Evolutionary conservation across 352 stramenopile species (phyloP).

Genomic region (Phytophthora ohioensis): DNA sequence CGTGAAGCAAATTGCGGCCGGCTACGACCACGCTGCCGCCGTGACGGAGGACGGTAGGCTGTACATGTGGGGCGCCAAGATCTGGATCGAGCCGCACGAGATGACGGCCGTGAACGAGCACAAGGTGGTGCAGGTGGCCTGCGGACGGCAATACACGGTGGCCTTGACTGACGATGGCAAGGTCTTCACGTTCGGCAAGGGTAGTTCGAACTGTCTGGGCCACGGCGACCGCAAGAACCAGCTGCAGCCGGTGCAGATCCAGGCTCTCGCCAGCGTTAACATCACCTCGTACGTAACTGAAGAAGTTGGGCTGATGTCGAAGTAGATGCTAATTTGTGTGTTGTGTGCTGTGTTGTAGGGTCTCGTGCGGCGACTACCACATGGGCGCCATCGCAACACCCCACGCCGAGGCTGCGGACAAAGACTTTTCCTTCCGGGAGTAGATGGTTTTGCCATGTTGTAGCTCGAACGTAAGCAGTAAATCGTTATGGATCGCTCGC

Average conservation of each 20-base stretch:
- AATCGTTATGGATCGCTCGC: constrained; percentile 10
- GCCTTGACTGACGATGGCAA: constrained; percentile 77
- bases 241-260: constrained; percentile 86
- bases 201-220: constrained; percentile 87
- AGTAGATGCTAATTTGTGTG: constrained; percentile 17
- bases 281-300: constrained; percentile 66
- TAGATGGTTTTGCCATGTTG: constrained; percentile 26
- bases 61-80: constrained; percentile 90
- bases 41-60: constrained; percentile 81
- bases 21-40: constrained; percentile 92
- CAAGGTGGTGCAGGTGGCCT: constrained; percentile 83
- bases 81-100: constrained; percentile 93
- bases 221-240: constrained; percentile 91
- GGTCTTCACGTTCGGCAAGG: constrained; percentile 91
- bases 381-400: constrained; percentile 81
- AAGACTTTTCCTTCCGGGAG: constrained; percentile 84
- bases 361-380: constrained; percentile 91
- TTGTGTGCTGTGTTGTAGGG: constrained; percentile 30
- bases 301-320: neutral
- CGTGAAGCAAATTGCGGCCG: constrained; percentile 92
- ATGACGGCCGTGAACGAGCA: constrained; percentile 84
- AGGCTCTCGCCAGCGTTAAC: constrained; percentile 60
- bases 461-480: constrained; percentile 29
- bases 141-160: constrained; percentile 87
- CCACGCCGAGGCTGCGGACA: constrained; percentile 77